These are phyloP conservation scores for Fusarium nisikadoi DNA, from an alignment of 2,329 filamentous ascomycete species.

Conservation along the genomic window DNA sequence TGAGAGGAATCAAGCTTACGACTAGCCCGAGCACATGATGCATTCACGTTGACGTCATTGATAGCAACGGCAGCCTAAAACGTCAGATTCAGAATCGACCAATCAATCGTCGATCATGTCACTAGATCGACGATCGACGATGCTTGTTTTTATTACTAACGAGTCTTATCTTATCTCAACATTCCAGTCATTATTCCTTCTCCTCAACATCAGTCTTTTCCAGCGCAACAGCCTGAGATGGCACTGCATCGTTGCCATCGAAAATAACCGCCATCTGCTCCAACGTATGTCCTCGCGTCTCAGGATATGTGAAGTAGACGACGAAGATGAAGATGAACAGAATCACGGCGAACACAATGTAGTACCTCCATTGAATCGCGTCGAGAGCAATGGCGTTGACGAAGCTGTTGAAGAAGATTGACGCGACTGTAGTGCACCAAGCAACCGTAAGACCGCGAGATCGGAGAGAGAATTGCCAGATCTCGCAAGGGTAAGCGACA, in stretches of 20 bases:
- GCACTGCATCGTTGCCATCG: background rate
- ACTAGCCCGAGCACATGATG: conserved; percentile 20
- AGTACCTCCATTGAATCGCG: conserved; percentile 6
- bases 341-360: background rate
- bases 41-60: conserved; percentile 21
- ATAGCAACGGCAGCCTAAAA: background rate
- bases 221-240: background rate
- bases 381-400: conserved; percentile 12
- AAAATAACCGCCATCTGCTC: conserved; percentile 16
- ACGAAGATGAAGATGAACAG: background rate
- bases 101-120: background rate
- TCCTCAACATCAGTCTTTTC: background rate
- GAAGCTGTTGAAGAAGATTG: conserved; percentile 9
- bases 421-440: background rate
- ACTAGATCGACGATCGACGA: background rate
- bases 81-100: background rate
- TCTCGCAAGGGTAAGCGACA: conserved; percentile 4
- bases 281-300: background rate
- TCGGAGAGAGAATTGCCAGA: conserved; percentile 5
- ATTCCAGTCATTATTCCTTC: background rate
- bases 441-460: background rate
- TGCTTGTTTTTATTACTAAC: background rate
- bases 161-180: background rate
- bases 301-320: background rate
- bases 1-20: conserved; percentile 18